These are phyloP conservation scores for Herpotrichia juniperi DNA, from an alignment of 2,329 filamentous ascomycete genomes.

Conservation along the genomic window DNA sequence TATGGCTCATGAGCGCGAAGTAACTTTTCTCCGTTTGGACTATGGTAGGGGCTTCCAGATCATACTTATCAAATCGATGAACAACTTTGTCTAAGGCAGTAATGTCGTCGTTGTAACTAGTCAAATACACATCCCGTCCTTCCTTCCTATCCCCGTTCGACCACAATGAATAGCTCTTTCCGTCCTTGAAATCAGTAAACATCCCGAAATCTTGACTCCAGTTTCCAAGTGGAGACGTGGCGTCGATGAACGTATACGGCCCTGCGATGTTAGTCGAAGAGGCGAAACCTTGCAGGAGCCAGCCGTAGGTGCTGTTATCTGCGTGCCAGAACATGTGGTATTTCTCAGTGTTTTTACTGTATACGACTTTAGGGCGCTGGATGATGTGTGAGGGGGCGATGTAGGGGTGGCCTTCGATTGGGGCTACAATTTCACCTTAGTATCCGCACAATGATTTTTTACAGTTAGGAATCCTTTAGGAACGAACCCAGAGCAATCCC, in stretches of 20 bases:
- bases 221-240: slow-evolving; percentile 62
- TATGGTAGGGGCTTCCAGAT: slow-evolving; percentile 66
- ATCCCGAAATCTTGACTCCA: slow-evolving; percentile 69
- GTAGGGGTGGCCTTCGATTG: slow-evolving; percentile 60
- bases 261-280: slow-evolving; percentile 59
- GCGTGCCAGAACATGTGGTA: slow-evolving; percentile 71
- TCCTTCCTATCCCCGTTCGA: slow-evolving; percentile 63
- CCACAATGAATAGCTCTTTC: slow-evolving; percentile 62
- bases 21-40: slow-evolving; percentile 66
- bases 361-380: slow-evolving; percentile 67
- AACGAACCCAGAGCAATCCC: slow-evolving; percentile 60
- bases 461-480: no score
- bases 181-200: slow-evolving; percentile 65
- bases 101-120: slow-evolving; percentile 59
- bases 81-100: slow-evolving; percentile 59
- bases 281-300: slow-evolving; percentile 63
- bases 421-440: slow-evolving; percentile 20
- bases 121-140: slow-evolving; percentile 64
- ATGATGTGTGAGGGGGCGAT: slow-evolving; percentile 64
- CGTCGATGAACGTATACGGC: slow-evolving; percentile 62
- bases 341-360: slow-evolving; percentile 59
- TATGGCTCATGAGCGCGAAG: slow-evolving; percentile 67
- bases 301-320: slow-evolving; percentile 63
- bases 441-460: background rate
- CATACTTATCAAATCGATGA: slow-evolving; percentile 64